Evolutionary conservation across 2,329 filamentous ascomycete genomes (phyloP), one percentile per base, ranked within the genome.

Genomic region (Pseudocercospora ulei): DNA sequence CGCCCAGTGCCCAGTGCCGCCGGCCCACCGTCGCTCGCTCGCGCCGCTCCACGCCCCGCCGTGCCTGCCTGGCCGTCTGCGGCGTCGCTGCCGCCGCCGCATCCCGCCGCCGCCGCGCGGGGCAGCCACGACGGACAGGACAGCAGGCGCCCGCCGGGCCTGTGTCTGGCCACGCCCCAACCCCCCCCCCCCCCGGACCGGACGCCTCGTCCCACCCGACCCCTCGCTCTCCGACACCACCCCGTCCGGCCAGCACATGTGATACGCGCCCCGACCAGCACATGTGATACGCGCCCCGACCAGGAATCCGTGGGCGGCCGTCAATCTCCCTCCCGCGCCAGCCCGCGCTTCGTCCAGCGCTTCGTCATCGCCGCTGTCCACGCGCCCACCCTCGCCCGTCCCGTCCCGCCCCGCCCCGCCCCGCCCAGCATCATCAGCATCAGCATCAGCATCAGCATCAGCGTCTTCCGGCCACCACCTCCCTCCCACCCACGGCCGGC

Each of bases 381-480:
- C 29, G 29, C 29, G 29, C 22, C n/a, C 29, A 16, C 19, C 17
- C 12, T 9, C 27, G 27, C 11, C 20, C 5, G 5, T 9, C 5
- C 5, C 20, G n/a, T 33, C n/a, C 29, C 29, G 22, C 17, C 12
- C 11, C 27, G 27, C 11, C 20, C 5, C 20, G 5, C 5, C 5
- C 20, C 20, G 20, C 20, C 20, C 9, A 9, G 20, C 20, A 23
- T 5, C 20, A 9, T 23, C 5, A 9, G 9, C 20, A 23, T 23
- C n/a, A n/a, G n/a, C 42, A 43, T n/a, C 38, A 27, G 27, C 25
- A 22, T 26, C 24, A 24, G 29, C 31, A 38, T 33, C 38, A n/a
- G n/a, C n/a, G n/a, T n/a, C n/a, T n/a, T n/a, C n/a, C n/a, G n/a
- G n/a, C n/a, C n/a, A n/a, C n/a, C n/a, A n/a, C n/a, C n/a, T n/a